phyloP scores from a whole-genome alignment of 2,329 filamentous ascomycete species.

The Xylariaceae sp. region DNA sequence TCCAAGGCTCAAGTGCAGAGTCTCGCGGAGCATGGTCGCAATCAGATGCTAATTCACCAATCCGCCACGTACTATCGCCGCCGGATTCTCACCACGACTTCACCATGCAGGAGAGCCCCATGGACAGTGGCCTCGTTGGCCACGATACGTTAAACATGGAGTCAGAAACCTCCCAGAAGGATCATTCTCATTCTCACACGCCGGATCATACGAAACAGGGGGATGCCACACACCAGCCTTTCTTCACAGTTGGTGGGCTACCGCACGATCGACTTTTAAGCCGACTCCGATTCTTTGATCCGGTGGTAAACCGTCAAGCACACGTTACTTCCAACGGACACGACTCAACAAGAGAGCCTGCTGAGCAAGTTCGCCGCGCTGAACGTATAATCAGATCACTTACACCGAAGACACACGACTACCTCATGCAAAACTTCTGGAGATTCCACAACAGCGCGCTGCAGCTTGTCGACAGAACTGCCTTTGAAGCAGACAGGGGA shows the following conservation, averaged over 20 bases:
- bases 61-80: slow-evolving; percentile 16
- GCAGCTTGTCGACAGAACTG: slow-evolving; percentile 15
- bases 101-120: slow-evolving; percentile 12
- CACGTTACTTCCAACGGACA: slow-evolving; percentile 5
- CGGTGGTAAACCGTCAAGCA: slow-evolving; percentile 12
- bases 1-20: not conserved
- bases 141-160: not conserved
- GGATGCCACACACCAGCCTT: slow-evolving; percentile 9
- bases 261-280: slow-evolving; percentile 10
- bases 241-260: slow-evolving; percentile 7
- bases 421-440: slow-evolving; percentile 21
- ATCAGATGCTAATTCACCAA: slow-evolving; percentile 9
- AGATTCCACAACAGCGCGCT: slow-evolving; percentile 17
- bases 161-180: not conserved
- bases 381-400: slow-evolving; percentile 21
- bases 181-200: slow-evolving; percentile 1
- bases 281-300: slow-evolving; percentile 11
- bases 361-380: slow-evolving; percentile 17
- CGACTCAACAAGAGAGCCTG: slow-evolving; percentile 9
- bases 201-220: slow-evolving; percentile 5
- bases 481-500: slow-evolving; percentile 18
- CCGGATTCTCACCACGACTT: slow-evolving; percentile 20
- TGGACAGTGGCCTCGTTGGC: slow-evolving; percentile 5
- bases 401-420: slow-evolving; percentile 17
- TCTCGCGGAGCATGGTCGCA: slow-evolving; percentile 5